Evolutionary conservation across 306 rosid species (phyloP), one percentile per base, ranked within the genome.

Genomic region (Myrica gale): DNA sequence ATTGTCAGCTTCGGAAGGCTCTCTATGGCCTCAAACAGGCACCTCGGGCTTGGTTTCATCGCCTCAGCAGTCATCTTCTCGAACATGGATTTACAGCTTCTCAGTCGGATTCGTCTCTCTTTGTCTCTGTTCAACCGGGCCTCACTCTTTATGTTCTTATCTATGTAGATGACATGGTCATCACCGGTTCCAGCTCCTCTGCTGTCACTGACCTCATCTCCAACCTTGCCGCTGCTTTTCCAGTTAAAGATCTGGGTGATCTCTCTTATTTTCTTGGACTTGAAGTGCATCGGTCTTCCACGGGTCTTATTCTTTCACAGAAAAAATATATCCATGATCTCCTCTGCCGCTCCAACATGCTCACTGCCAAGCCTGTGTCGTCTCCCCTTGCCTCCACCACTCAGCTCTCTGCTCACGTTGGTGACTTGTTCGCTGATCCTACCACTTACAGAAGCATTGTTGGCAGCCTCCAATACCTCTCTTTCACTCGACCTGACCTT

Each of bases 11-110:
- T 8, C 13, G 16, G 1, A 70, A 70, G 11, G 57, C 56, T 7
- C 46, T 70, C 1, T 70, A 70, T 48, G 43, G 39, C 55, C 58
- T 70, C 11, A 70, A 70, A 23, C 74, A 70, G 19, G 74, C 58
- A 0, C 74, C 4, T 20, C 7, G 42, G 1, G 74, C 60, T 0
- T 70, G 74, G 74, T 70, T 45, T 9, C 15, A 9, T 19, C 16
- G 20, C 7, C 42, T 70, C 4, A 9, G 48, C 41, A 46, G 5
- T 5, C 47, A 45, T 7, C 58, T 47, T 19, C 16, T 70, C 2
- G 6, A 47, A 6, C 19, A 2, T 46, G 56, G 74, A n/a, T 70
- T 70, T 3, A 19, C 7, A 1, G 47, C n/a, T 46, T 70, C 57
- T 7, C 4, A 6, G 4, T 37, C 42, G 0, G 74, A 47, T 3